Base-by-base conservation (phyloP, 148 eudicot genomes). In the Vaccinium darrowii region DNA sequence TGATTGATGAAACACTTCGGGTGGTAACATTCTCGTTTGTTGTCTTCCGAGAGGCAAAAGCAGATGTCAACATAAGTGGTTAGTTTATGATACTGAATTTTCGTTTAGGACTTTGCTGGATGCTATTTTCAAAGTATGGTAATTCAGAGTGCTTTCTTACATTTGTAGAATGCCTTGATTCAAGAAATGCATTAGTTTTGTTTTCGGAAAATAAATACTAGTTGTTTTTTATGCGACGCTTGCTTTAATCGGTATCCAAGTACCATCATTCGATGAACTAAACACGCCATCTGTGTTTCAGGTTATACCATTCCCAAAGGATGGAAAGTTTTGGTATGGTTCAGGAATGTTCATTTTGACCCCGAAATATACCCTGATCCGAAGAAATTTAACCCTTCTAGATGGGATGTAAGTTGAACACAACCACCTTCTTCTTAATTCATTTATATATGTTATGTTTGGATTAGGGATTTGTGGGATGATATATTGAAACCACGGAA, bases 241-340 rank as follows among this genome's bases (percentile, higher is more conserved):
- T 13, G 33, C 16, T 52, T 1, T 53, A 5, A 53, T 36, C 3
- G 57, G 79, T 21, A 50, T 1, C 56, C 33, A 50, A 9, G 36
- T 76, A 10, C 15, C 30, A 33, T 11, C 14, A 1, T n/a, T 51
- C 15, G 60, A 21, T 30, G 33, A 82, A 16, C 77, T n/a, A 49
- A 75, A 80, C 63, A 0, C 30, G 1, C 16, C 10, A 36, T 36
- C 39, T 25, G 71, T n/a, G 57, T 83, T 84, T 81, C 88, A 95
- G 98, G 99, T 36, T 96, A 92, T 88, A 79, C 81, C 23, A 94
- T 95, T 88, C 98, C 99, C 3, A 92, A 93, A 85, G 99, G 99
- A 49, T 97, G 98, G 99, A 95, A 87, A 86, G 93, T 92, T 43
- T 84, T 97, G 89, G 88, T 88, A 11, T 95, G 98, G 99, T 95